Percentiles rank a stretch among this genome's conserved stretches.
Evolutionary conservation across 768 basidiomycete genomes (phyloP).

Genomic region (Russula emetica): DNA sequence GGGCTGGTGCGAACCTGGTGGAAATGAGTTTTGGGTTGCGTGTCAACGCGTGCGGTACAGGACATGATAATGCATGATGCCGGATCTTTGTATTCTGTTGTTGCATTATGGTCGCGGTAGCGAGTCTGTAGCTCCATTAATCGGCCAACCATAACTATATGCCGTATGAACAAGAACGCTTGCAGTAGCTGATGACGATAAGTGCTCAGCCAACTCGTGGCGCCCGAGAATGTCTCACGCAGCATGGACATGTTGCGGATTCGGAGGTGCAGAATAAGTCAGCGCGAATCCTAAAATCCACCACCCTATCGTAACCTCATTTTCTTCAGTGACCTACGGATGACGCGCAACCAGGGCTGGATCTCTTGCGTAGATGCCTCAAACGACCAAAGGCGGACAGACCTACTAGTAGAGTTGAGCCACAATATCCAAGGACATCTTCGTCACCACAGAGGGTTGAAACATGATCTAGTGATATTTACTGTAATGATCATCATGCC

Average conservation of each 20-base stretch:
- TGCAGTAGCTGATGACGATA: not conserved
- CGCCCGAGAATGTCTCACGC: not conserved
- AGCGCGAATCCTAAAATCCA: no score
- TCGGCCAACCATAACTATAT: not conserved
- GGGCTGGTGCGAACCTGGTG: conserved; percentile 73
- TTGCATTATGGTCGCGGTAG: not conserved
- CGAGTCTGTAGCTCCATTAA: not conserved
- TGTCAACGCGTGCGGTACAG: conserved; percentile 64
- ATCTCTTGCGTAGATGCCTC: no score
- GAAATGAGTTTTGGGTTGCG: conserved; percentile 74
- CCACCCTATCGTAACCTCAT: no score
- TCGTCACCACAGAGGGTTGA: no score
- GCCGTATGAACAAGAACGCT: not conserved
- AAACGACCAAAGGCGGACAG: no score
- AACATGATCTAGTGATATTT: no score
- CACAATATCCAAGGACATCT: no score
- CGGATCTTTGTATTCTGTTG: not conserved
- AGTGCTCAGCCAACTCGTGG: not conserved
- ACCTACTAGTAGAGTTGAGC: no score
- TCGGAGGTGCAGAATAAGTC: not conserved
- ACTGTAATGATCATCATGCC: no score
- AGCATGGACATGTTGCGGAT: no score
- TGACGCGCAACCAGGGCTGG: no score
- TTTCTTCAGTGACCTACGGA: no score
- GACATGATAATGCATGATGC: conserved; percentile 6